Percentiles rank a stretch among this genome's conserved stretches.
phyloP scores from a whole-genome alignment of 805 yeast genomes.

The Candida anglica region DNA sequence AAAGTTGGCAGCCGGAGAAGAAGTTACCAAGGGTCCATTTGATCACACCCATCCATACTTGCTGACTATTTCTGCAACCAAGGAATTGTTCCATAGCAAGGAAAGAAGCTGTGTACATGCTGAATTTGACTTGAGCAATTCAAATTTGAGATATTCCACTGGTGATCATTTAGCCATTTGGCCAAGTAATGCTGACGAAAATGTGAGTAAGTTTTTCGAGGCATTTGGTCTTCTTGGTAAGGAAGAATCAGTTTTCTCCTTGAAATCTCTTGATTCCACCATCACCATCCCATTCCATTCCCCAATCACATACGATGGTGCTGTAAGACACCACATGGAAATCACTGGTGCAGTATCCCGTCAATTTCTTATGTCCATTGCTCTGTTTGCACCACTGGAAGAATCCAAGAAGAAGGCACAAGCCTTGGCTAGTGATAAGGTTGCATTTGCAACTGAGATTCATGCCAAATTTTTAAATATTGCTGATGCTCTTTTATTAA shows the following conservation, averaged over 20 bases:
- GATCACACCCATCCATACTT: constrained; percentile 78
- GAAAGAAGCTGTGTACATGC: constrained; percentile 83
- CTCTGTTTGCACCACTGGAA: constrained; percentile 76
- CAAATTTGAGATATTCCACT: constrained; percentile 80
- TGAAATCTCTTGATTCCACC: constrained; percentile 70
- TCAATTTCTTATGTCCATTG: constrained; percentile 69
- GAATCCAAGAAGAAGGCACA: constrained; percentile 47
- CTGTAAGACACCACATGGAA: constrained; percentile 81
- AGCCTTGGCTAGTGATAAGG: constrained; percentile 64
- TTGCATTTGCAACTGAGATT: constrained; percentile 60
- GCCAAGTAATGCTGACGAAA: constrained; percentile 84
- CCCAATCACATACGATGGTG: constrained; percentile 87
- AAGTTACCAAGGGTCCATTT: constrained; percentile 63
- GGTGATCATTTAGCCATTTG: constrained; percentile 96
- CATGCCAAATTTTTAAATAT: constrained; percentile 61
- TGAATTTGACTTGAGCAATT: constrained; percentile 75
- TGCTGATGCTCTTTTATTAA: constrained; percentile 63
- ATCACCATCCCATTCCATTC: constrained; percentile 60
- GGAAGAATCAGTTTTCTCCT: constrained; percentile 52
- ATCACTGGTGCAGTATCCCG: constrained; percentile 93
- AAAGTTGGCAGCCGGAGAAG: constrained; percentile 27
- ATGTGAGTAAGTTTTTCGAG: constrained; percentile 59
- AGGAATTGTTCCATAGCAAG: constrained; percentile 65
- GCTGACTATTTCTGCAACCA: constrained; percentile 58
- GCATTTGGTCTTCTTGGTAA: constrained; percentile 58